Evolutionary conservation across 352 stramenopile species (phyloP).

Genomic region (Pseudoperonospora humuli): DNA sequence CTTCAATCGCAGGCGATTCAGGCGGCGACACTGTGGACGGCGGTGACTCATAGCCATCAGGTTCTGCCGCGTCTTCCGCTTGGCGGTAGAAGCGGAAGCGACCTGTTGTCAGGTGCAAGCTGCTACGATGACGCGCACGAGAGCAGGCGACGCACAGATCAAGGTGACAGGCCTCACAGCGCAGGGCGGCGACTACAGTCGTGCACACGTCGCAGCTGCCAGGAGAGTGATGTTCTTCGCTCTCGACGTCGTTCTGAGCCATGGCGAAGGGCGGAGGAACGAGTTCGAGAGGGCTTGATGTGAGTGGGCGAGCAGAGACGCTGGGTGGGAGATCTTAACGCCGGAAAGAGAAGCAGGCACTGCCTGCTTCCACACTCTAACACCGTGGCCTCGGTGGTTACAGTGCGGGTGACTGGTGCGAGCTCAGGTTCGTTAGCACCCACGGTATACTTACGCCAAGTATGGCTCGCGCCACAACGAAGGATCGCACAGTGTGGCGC

Average conservation of each 20-base stretch:
- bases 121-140: slow-evolving; percentile 32
- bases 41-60: slow-evolving; percentile 17
- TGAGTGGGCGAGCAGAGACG: not conserved
- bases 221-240: slow-evolving; percentile 6
- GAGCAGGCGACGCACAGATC: slow-evolving; percentile 37
- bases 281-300: slow-evolving; percentile 9
- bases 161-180: slow-evolving; percentile 43
- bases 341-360: slow-evolving; percentile 14
- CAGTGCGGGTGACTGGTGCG: slow-evolving; percentile 19
- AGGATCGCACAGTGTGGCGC: slow-evolving; percentile 18
- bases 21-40: slow-evolving; percentile 22
- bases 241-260: slow-evolving; percentile 6
- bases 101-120: slow-evolving; percentile 33
- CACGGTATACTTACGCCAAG: slow-evolving; percentile 12
- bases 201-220: slow-evolving; percentile 43
- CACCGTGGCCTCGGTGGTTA: slow-evolving; percentile 17
- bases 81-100: slow-evolving; percentile 22
- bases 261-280: not conserved
- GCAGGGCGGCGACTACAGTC: slow-evolving; percentile 16
- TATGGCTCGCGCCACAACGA: slow-evolving; percentile 17
- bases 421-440: slow-evolving; percentile 1
- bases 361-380: slow-evolving; percentile 6
- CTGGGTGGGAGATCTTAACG: slow-evolving; percentile 11
- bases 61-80: not conserved
- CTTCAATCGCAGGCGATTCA: slow-evolving; percentile 14